Evolutionary conservation across 192 early-diverging fungal species (phyloP).

Genomic region (Entophlyctis helioformis): DNA sequence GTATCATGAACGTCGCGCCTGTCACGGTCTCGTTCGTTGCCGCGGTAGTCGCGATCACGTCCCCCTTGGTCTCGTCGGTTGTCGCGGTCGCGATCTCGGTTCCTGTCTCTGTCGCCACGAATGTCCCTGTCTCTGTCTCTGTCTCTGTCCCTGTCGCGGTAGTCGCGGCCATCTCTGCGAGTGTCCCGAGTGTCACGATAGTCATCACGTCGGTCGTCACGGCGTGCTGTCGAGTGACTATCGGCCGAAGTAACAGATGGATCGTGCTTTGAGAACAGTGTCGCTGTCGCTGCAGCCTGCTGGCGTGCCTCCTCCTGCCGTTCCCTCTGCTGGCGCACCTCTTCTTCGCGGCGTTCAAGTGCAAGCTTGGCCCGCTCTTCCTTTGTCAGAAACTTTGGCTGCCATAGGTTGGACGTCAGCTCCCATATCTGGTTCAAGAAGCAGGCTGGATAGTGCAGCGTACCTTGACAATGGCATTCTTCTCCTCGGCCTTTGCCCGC

Average conservation of each 20-base stretch:
- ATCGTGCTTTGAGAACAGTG: not conserved
- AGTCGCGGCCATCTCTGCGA: conserved; percentile 13
- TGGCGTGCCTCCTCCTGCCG: conserved; percentile 54
- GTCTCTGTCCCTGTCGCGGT: conserved; percentile 1
- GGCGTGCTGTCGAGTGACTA: too few species aligned
- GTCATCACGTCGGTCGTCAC: conserved; percentile 2
- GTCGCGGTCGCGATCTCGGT: too few species aligned
- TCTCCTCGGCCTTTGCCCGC: conserved; percentile 52
- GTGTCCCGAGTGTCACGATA: not conserved
- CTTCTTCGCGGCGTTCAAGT: conserved; percentile 64
- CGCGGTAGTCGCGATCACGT: conserved; percentile 1
- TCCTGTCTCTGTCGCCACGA: too few species aligned
- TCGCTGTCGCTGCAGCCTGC: conserved; percentile 20
- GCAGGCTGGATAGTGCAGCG: not conserved
- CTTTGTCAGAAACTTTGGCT: conserved; percentile 80
- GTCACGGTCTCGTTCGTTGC: not conserved
- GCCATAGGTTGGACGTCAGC: not conserved
- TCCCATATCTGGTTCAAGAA: not conserved
- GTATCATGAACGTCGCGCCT: conserved; percentile 6
- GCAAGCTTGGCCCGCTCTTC: conserved; percentile 81
- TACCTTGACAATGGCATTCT: conserved; percentile 47
- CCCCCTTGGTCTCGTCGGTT: conserved; percentile 2
- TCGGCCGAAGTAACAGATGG: too few species aligned
- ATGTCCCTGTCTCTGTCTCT: too few species aligned
- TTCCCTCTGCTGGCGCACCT: conserved; percentile 61